Evolutionary conservation across 352 stramenopile species (phyloP).

Genomic region (Pseudoperonospora humuli): DNA sequence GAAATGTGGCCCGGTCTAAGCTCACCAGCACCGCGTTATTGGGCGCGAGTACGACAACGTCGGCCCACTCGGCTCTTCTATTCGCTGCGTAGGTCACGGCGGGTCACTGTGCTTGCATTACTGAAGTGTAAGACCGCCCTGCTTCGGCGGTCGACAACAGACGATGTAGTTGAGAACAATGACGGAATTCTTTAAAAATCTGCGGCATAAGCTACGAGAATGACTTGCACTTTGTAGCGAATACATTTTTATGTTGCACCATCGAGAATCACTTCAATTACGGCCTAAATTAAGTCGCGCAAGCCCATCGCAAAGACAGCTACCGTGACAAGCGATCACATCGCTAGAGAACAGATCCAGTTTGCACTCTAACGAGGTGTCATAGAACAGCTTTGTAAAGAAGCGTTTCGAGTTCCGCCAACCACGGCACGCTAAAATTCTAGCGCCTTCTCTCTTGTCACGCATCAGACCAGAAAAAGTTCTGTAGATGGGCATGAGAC

Average conservation of each 20-base stretch:
- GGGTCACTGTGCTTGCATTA: slow-evolving; percentile 9
- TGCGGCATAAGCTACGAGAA: no score
- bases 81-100: slow-evolving; percentile 1
- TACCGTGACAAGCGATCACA: slow-evolving; percentile 11
- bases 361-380: not conserved
- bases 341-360: slow-evolving; percentile 4
- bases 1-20: slow-evolving; percentile 8
- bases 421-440: no score
- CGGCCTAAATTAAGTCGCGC: no score
- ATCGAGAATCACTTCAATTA: slow-evolving; percentile 2
- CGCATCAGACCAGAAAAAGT: slow-evolving; percentile 21
- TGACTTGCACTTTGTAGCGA: not conserved
- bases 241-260: not conserved
- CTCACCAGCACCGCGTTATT: no score
- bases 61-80: slow-evolving; percentile 11
- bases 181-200: no score
- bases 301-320: no score
- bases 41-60: no score
- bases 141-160: not conserved
- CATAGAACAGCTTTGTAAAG: not conserved
- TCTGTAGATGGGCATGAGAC: slow-evolving; percentile 19
- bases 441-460: slow-evolving; percentile 19
- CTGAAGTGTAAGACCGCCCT: slow-evolving; percentile 21
- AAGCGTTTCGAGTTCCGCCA: no score
- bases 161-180: not conserved